Percentiles rank a stretch among this genome's conserved stretches.
Evolutionary conservation across 1,139 yeast genomes (phyloP).

Genomic region (Dujonia santamariae): DNA sequence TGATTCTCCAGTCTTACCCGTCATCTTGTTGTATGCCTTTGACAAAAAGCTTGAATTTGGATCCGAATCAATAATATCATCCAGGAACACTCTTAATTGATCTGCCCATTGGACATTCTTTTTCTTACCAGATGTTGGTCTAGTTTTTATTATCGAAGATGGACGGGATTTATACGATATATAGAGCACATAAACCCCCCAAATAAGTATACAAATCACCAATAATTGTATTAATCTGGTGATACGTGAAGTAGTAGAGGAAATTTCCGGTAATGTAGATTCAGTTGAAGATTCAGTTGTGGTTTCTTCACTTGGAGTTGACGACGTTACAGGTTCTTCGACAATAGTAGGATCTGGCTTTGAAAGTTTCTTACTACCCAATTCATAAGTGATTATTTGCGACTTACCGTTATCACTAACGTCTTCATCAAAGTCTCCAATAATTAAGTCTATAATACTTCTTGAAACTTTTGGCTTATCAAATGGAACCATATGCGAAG

Average conservation of each 20-base stretch:
- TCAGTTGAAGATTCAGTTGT: background rate
- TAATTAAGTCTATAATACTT: constrained; percentile 59
- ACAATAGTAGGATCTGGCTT: constrained; percentile 6
- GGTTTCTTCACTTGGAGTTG: background rate
- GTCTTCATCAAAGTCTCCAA: constrained; percentile 28
- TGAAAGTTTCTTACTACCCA: constrained; percentile 17
- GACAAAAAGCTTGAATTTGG: constrained; percentile 24
- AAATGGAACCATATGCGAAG: constrained; percentile 95
- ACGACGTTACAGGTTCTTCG: constrained; percentile 5
- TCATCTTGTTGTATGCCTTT: constrained; percentile 37
- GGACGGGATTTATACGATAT: constrained; percentile 39
- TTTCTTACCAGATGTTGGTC: constrained; percentile 33
- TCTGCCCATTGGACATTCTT: constrained; percentile 63
- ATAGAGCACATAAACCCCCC: constrained; percentile 43
- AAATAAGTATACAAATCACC: constrained; percentile 38
- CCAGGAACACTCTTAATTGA: constrained; percentile 39
- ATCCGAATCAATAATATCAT: constrained; percentile 12
- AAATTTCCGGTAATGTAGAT: background rate
- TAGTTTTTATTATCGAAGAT: constrained; percentile 39
- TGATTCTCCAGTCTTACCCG: constrained; percentile 21
- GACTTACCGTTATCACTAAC: constrained; percentile 13
- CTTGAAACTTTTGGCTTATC: constrained; percentile 71
- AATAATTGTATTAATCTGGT: constrained; percentile 41
- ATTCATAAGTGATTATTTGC: constrained; percentile 27
- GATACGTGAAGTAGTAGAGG: constrained; percentile 21